phyloP scores from a whole-genome alignment of 2,329 filamentous ascomycete genomes.

The Fusarium compactum region DNA sequence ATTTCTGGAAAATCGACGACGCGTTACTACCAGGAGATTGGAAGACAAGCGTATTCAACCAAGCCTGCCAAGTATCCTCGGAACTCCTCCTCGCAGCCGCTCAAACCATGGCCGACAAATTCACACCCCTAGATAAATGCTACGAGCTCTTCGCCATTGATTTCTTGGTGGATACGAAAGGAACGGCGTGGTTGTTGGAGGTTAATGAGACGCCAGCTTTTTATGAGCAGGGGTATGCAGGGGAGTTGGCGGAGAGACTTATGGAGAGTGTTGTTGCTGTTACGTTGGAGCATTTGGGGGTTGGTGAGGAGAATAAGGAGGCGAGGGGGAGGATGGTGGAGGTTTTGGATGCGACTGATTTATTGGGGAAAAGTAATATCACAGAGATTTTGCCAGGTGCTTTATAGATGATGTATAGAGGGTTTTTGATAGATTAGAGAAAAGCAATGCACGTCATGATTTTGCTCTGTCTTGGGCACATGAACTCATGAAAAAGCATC shows the following conservation, averaged over 20 bases:
- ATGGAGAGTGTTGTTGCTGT: constrained; percentile 54
- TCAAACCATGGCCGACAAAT: constrained; percentile 56
- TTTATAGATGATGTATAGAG: background rate
- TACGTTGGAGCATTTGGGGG: constrained; percentile 52
- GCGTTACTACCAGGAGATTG: constrained; percentile 49
- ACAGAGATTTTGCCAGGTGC: constrained; percentile 37
- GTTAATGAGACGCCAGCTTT: constrained; percentile 56
- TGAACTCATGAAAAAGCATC: no score
- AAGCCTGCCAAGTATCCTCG: constrained; percentile 51
- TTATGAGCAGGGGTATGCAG: constrained; percentile 52
- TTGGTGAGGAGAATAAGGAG: background rate
- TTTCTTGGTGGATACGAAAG: constrained; percentile 51
- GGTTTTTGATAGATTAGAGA: background rate
- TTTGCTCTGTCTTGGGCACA: no score
- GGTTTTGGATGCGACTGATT: constrained; percentile 37
- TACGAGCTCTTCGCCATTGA: constrained; percentile 56
- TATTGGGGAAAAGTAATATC: constrained; percentile 43
- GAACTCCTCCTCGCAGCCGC: constrained; percentile 53
- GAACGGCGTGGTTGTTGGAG: constrained; percentile 53
- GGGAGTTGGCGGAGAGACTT: constrained; percentile 49
- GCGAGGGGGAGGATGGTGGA: constrained; percentile 28
- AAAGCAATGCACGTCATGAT: no score
- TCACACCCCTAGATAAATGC: constrained; percentile 53
- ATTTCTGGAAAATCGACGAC: constrained; percentile 50
- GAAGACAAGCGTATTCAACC: constrained; percentile 52